Evolutionary conservation across 2,329 filamentous ascomycete genomes (phyloP), one percentile per base, ranked within the genome.

Genomic region (Aspergillus spinulosporus): DNA sequence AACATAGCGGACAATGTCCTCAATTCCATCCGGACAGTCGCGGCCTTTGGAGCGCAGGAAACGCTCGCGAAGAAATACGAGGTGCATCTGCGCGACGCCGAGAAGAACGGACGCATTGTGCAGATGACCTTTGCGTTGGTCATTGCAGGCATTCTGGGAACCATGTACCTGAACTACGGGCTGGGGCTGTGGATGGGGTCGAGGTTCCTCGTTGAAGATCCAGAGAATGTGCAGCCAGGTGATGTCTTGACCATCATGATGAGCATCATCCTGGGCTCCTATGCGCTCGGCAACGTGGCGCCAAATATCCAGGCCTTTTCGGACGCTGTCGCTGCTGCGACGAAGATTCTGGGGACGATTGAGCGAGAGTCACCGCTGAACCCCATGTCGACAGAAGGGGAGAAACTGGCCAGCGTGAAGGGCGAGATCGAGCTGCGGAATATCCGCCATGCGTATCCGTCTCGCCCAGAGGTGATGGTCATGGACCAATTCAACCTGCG

Each of bases 1-100:
- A 69, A 72, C 5, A 66, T 82, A 3, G 80, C 80, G 1, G 78
- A 82, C 64, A 80, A 83, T 56, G 77, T 79, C 0, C 71, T 83
- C 39, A 74, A 73, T 5, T 80, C 77, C 0, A 77, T 83, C 57
- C 72, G 76, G 2, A 82, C 78, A 0, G 77, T 83, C 6, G 73
- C 76, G 47, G 78, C 78, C 1, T 82, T 82, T 61, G 78, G 79
- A 57, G 65, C 67, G 0, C 62, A 64, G 15, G 60, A 64, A 5
- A 64, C 63, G 3, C 59, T 72, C 8, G 66, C 65, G 1, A 42
- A 48, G 15, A 68, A 67, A 43, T 73, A 71, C 43, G 63, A 70
- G 6, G 37, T 59, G 2, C 59, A 68, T 29, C 53, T 71, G 7
- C 57, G 61, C 6, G 58, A 62, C 3, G 68, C 67, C 2, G 64